Evolutionary conservation across 202 grass and related monocot species (phyloP).

Genomic region (Dendrocalamus latiflorus): DNA sequence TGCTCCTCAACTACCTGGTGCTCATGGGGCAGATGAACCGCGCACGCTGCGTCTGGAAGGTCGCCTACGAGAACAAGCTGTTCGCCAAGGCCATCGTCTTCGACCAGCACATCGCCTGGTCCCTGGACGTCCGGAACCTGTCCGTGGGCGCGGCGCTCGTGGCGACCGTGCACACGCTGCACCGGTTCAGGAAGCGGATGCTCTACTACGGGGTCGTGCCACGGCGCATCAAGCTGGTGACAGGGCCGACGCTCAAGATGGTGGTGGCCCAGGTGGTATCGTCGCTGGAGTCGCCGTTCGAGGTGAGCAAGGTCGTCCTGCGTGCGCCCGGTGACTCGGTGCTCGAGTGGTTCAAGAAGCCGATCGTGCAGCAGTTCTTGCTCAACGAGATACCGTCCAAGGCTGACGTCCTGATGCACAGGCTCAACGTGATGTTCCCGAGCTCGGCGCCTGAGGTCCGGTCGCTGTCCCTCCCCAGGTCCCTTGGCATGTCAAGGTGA

Average conservation of each 20-base stretch:
- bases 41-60: constrained; percentile 91
- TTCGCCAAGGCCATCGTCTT: constrained; percentile 97
- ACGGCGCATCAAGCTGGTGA: constrained; percentile 82
- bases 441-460: constrained; percentile 74
- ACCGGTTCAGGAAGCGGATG: constrained; percentile 95
- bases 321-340: constrained; percentile 66
- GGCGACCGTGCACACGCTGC: constrained; percentile 73
- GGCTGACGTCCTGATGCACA: constrained; percentile 88
- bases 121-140: constrained; percentile 72
- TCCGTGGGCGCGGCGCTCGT: constrained; percentile 66
- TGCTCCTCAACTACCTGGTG: constrained; percentile 88
- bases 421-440: constrained; percentile 85
- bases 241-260: constrained; percentile 81
- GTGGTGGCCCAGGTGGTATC: constrained; percentile 75
- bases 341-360: constrained; percentile 93
- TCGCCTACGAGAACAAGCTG: constrained; percentile 90
- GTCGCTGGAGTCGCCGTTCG: constrained; percentile 72
- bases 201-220: constrained; percentile 92
- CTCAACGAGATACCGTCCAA: constrained; percentile 95
- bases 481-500: constrained; percentile 60
- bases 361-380: constrained; percentile 93
- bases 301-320: constrained; percentile 88
- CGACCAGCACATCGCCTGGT: constrained; percentile 97
- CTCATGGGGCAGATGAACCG: constrained; percentile 97
- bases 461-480: constrained; percentile 50